Evolutionary conservation across 2,329 filamentous ascomycete genomes (phyloP).

Genomic region (Penicillium sp.): DNA sequence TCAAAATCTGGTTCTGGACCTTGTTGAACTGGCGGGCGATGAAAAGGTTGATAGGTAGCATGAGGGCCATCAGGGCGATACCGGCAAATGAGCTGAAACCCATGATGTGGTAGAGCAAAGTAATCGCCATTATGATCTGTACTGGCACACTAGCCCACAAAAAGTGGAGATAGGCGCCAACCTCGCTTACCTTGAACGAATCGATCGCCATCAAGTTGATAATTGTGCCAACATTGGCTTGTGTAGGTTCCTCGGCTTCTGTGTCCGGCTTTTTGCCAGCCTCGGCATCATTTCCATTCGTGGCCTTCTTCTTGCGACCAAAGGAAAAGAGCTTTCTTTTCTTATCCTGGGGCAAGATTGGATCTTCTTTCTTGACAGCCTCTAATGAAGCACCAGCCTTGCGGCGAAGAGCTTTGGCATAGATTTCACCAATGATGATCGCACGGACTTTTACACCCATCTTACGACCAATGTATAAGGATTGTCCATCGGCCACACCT

Average conservation of each 20-base stretch:
- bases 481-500: conserved; percentile 79
- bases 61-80: conserved; percentile 81
- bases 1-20: conserved; percentile 87
- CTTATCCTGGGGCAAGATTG: conserved; percentile 35
- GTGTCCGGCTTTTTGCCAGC: conserved; percentile 19
- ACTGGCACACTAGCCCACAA: conserved; percentile 89
- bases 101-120: conserved; percentile 83
- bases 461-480: conserved; percentile 89
- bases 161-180: conserved; percentile 93
- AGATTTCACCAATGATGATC: conserved; percentile 96
- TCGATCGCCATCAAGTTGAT: conserved; percentile 99
- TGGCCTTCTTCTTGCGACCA: conserved; percentile 56
- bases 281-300: conserved; percentile 28
- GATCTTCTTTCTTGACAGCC: conserved; percentile 63
- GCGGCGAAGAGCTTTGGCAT: conserved; percentile 88
- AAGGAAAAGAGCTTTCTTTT: conserved; percentile 55
- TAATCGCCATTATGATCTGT: conserved; percentile 77
- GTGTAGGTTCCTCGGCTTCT: conserved; percentile 53
- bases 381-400: conserved; percentile 81
- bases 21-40: conserved; percentile 82
- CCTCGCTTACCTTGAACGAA: conserved; percentile 96
- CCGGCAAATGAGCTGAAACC: conserved; percentile 92
- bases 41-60: conserved; percentile 85
- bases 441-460: conserved; percentile 91
- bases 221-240: conserved; percentile 94